Conservation (phyloP, 78 protist species). For the Dictyostelium citrinum region DNA sequence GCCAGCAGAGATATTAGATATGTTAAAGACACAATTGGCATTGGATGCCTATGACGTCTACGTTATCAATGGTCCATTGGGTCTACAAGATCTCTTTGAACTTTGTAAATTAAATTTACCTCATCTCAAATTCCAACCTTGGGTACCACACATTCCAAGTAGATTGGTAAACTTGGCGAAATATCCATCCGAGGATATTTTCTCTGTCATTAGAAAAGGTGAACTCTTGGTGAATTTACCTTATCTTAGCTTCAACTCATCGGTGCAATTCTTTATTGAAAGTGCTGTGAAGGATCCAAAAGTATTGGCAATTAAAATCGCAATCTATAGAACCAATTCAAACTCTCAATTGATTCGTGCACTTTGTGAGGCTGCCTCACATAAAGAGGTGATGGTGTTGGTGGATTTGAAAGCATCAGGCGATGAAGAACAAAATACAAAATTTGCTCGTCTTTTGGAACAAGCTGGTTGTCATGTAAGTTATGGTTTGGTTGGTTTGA, state of each 20-base stretch:
- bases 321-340: conserved; percentile 60
- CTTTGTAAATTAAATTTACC: conserved; percentile 55
- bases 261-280: conserved; percentile 69
- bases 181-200: conserved; percentile 29
- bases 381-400: conserved; percentile 60
- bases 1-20: conserved; percentile 52
- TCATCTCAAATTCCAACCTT: conserved; percentile 61
- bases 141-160: conserved; percentile 68
- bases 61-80: conserved; percentile 57
- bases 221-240: conserved; percentile 57
- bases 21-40: conserved; percentile 38
- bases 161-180: conserved; percentile 3
- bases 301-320: conserved; percentile 68
- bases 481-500: conserved; percentile 69
- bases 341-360: conserved; percentile 54
- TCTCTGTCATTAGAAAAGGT: conserved; percentile 43
- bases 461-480: conserved; percentile 73
- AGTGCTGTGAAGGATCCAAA: conserved; percentile 70
- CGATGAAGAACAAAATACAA: conserved; percentile 66
- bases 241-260: conserved; percentile 36
- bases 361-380: conserved; percentile 67
- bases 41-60: conserved; percentile 49
- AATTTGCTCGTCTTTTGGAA: conserved; percentile 47
- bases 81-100: conserved; percentile 55
- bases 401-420: conserved; percentile 64